phyloP scores from a whole-genome alignment of 2,329 filamentous ascomycete genomes.

The Diplocarpon mali region DNA sequence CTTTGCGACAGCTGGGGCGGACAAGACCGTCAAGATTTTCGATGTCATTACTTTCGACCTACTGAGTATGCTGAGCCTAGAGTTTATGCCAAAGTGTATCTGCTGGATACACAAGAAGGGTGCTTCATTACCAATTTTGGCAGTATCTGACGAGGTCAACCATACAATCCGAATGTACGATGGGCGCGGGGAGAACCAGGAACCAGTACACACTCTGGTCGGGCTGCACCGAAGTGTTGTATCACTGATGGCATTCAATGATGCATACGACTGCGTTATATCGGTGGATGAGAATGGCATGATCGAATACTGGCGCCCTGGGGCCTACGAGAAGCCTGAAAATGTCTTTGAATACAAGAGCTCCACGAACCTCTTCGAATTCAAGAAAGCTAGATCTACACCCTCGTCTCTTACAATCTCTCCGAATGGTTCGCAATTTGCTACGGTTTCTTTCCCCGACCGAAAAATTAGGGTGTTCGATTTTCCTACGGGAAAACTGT shows the following conservation, averaged over 20 bases:
- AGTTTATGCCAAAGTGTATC: constrained; percentile 63
- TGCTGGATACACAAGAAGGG: constrained; percentile 89
- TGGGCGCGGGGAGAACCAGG: constrained; percentile 69
- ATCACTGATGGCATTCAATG: constrained; percentile 80
- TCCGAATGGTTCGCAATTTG: constrained; percentile 75
- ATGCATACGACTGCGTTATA: constrained; percentile 77
- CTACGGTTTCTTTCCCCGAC: constrained; percentile 83
- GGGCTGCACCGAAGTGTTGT: constrained; percentile 75
- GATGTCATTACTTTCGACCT: constrained; percentile 82
- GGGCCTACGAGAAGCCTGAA: constrained; percentile 78
- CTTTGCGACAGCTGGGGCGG: constrained; percentile 77
- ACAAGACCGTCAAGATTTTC: constrained; percentile 72
- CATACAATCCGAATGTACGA: constrained; percentile 76
- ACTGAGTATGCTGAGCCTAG: constrained; percentile 68
- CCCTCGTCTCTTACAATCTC: constrained; percentile 78
- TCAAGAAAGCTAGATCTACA: constrained; percentile 86
- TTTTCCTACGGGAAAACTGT: constrained; percentile 77
- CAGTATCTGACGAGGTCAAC: constrained; percentile 66
- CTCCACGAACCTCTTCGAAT: constrained; percentile 87
- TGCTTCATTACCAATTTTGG: constrained; percentile 76
- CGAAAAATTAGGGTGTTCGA: constrained; percentile 90
- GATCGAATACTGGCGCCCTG: constrained; percentile 92
- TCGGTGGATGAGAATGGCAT: constrained; percentile 85
- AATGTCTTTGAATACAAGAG: constrained; percentile 91
- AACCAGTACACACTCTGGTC: constrained; percentile 66